Conservation (phyloP, 768 basidiomycete genomes). For the Cystofilobasidium ferigula region DNA sequence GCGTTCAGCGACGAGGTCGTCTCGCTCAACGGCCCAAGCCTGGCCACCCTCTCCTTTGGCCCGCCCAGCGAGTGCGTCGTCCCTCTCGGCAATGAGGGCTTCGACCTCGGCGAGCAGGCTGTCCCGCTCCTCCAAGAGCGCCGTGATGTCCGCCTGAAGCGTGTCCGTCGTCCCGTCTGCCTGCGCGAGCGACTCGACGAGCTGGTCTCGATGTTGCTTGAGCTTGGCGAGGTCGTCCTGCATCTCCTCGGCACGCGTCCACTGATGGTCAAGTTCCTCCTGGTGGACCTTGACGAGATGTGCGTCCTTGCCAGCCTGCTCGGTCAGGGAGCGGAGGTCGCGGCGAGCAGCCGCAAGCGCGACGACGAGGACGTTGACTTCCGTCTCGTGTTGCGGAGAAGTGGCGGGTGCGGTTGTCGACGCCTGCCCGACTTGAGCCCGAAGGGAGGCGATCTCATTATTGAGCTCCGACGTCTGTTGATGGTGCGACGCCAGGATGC, state of each 20-base stretch:
- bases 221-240: conserved; percentile 40
- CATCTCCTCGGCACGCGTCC: conserved; percentile 52
- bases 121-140: conserved; percentile 36
- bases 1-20: conserved; percentile 49
- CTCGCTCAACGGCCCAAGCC: conserved; percentile 37
- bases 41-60: neutral
- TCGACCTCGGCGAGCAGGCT: conserved; percentile 34
- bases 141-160: conserved; percentile 34
- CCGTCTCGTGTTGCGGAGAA: too few species aligned
- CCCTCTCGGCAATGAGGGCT: neutral
- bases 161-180: conserved; percentile 33
- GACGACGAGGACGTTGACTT: neutral
- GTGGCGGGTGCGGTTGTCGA: neutral
- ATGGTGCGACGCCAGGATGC: neutral
- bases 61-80: neutral
- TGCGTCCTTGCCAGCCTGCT: neutral
- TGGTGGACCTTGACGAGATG: conserved; percentile 13
- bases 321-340: neutral
- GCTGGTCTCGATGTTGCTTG: conserved; percentile 23
- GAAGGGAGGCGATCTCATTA: neutral
- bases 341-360: conserved; percentile 15
- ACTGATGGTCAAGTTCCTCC: conserved; percentile 58
- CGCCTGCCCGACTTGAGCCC: neutral
- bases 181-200: conserved; percentile 8
- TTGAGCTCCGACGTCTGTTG: neutral